Conservation (phyloP, 208 protist species). For the Balamuthia mandrillaris region DNA sequence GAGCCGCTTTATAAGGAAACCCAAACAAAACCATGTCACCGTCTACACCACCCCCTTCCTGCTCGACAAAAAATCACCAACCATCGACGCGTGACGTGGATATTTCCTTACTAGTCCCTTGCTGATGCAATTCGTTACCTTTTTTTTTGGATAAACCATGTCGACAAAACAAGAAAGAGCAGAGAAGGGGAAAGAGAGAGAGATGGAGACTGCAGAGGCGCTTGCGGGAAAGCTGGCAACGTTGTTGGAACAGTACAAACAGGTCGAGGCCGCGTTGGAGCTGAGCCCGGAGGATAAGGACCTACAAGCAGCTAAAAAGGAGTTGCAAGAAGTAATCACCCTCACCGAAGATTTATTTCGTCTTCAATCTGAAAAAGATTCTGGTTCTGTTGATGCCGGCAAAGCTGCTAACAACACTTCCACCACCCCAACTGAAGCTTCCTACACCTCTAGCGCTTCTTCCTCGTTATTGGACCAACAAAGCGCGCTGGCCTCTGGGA, state of each 20-base stretch:
- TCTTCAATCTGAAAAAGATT: slow-evolving; percentile 18
- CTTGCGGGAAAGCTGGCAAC: no score
- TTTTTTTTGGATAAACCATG: no score
- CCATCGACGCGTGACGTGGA: no score
- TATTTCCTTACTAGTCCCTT: no score
- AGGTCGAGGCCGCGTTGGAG: slow-evolving; percentile 6
- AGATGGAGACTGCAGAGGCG: no score
- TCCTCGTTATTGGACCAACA: not conserved
- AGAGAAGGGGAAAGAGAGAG: no score
- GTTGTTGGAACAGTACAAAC: slow-evolving; percentile 31
- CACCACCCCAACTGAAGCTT: not conserved
- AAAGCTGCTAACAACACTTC: not conserved
- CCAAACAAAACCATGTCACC: no score
- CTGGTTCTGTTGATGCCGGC: not conserved
- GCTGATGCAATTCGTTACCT: no score
- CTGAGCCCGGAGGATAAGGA: not conserved
- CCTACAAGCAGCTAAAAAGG: not conserved
- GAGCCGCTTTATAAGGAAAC: no score
- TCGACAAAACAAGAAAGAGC: no score
- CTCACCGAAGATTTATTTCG: slow-evolving; percentile 29
- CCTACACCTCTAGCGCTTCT: not conserved
- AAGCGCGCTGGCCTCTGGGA: not conserved
- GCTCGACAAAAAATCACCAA: no score
- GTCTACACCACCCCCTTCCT: no score
- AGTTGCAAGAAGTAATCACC: slow-evolving; percentile 1